Percentiles rank a stretch among this genome's conserved stretches.
Conservation (phyloP, 2,329 filamentous ascomycete genomes). For the Fusarium tanahbumbuense region DNA sequence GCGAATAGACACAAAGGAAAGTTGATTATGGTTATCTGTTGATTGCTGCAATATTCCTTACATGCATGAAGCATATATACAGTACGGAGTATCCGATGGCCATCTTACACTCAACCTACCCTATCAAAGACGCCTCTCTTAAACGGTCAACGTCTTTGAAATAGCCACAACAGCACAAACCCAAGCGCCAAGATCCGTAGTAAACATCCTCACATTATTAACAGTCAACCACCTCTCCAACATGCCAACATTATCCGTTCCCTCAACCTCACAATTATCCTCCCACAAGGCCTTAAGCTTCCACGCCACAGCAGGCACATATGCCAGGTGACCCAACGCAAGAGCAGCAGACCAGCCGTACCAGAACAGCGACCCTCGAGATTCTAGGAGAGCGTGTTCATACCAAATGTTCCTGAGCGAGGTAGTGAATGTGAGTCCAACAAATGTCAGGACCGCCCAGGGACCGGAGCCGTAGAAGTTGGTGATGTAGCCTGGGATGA, state of each 20-base stretch:
- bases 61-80: too few relatives aligned
- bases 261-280: conserved; percentile 33
- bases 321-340: conserved; percentile 50
- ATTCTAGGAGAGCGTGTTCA: conserved; percentile 38
- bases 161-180: conserved; percentile 49
- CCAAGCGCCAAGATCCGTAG: conserved; percentile 52
- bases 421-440: conserved; percentile 51
- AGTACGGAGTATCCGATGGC: not conserved
- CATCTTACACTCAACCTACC: not conserved
- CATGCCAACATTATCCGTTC: conserved; percentile 46
- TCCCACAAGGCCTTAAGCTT: conserved; percentile 49
- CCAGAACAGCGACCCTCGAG: conserved; percentile 47
- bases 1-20: not conserved
- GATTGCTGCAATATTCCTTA: too few relatives aligned
- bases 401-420: conserved; percentile 45
- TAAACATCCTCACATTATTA: conserved; percentile 49
- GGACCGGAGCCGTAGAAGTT: conserved; percentile 55
- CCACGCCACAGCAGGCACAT: conserved; percentile 50
- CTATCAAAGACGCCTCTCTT: not conserved
- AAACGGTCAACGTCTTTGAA: conserved; percentile 42
- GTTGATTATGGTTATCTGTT: not conserved
- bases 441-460: conserved; percentile 49
- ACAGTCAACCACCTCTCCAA: conserved; percentile 49
- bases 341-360: conserved; percentile 50
- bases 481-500: conserved; percentile 58